Conservation (phyloP, 2,329 filamentous ascomycete species). For the Tolypocladium nubicola region DNA sequence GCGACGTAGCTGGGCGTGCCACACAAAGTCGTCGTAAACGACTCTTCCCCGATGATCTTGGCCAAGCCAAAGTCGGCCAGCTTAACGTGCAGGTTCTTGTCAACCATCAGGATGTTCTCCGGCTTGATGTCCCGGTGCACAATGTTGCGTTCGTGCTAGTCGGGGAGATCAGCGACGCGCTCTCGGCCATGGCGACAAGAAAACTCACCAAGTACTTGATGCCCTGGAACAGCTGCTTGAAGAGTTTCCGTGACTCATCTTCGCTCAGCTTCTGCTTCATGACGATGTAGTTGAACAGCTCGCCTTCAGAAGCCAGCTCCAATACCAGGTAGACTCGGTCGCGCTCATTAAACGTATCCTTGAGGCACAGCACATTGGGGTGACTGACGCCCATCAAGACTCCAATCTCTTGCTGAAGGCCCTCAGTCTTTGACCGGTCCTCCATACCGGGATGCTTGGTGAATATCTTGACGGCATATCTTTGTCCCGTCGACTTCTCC, state of each 20-base stretch:
- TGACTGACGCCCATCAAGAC: slow-evolving; percentile 97
- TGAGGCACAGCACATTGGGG: slow-evolving; percentile 82
- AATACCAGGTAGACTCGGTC: slow-evolving; percentile 86
- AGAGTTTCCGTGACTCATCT: slow-evolving; percentile 73
- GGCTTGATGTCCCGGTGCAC: slow-evolving; percentile 97
- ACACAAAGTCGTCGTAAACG: slow-evolving; percentile 91
- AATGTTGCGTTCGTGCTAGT: slow-evolving; percentile 88
- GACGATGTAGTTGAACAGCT: slow-evolving; percentile 92
- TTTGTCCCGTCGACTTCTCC: slow-evolving; percentile 70
- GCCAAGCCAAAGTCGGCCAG: slow-evolving; percentile 93
- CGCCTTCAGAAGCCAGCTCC: slow-evolving; percentile 84
- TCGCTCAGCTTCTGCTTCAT: slow-evolving; percentile 83
- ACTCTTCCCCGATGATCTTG: slow-evolving; percentile 97
- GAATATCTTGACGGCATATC: slow-evolving; percentile 91
- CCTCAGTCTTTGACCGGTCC: slow-evolving; percentile 73
- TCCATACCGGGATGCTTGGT: slow-evolving; percentile 75
- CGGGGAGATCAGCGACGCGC: neutral
- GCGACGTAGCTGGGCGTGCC: slow-evolving; percentile 97
- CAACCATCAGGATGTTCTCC: slow-evolving; percentile 84
- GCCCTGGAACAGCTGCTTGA: slow-evolving; percentile 83
- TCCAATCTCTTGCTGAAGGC: slow-evolving; percentile 89
- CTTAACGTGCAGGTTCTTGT: slow-evolving; percentile 79
- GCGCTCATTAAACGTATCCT: slow-evolving; percentile 87
- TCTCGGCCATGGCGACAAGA: neutral
- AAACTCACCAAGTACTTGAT: slow-evolving; percentile 81